These are phyloP conservation scores for Coniella vitis DNA, from an alignment of 2,329 filamentous ascomycete genomes.

Conservation along the genomic window DNA sequence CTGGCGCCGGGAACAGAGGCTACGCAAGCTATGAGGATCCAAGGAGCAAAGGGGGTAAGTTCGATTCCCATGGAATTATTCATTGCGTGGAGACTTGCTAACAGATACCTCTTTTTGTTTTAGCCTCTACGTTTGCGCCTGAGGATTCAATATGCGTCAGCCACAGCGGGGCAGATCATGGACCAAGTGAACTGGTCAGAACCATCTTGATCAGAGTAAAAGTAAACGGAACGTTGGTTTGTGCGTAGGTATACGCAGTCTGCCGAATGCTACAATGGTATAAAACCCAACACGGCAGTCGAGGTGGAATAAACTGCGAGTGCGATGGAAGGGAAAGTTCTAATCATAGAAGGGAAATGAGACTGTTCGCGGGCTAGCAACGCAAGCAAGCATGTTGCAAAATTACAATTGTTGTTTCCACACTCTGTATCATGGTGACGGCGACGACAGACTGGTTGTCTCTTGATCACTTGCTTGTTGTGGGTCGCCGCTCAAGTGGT, in stretches of 20 bases:
- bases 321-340: slow-evolving; percentile 2
- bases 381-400: slow-evolving; percentile 5
- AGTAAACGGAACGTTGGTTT: background rate
- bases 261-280: background rate
- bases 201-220: slow-evolving; percentile 37
- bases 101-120: background rate
- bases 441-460: no score
- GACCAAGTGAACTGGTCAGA: slow-evolving; percentile 98
- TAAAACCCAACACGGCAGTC: slow-evolving; percentile 5
- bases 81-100: background rate
- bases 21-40: slow-evolving; percentile 84
- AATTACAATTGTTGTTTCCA: slow-evolving; percentile 3
- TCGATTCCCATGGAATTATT: background rate
- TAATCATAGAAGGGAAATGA: no score
- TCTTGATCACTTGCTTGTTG: no score
- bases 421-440: background rate
- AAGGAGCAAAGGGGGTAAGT: slow-evolving; percentile 83
- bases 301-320: background rate
- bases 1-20: slow-evolving; percentile 73
- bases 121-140: slow-evolving; percentile 80
- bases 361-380: no score
- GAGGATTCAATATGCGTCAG: slow-evolving; percentile 73
- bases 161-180: slow-evolving; percentile 62
- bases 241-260: background rate
- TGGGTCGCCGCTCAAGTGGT: no score